Base-by-base conservation (phyloP, 345 rosid genomes). In the Eutrema heterophyllum region DNA sequence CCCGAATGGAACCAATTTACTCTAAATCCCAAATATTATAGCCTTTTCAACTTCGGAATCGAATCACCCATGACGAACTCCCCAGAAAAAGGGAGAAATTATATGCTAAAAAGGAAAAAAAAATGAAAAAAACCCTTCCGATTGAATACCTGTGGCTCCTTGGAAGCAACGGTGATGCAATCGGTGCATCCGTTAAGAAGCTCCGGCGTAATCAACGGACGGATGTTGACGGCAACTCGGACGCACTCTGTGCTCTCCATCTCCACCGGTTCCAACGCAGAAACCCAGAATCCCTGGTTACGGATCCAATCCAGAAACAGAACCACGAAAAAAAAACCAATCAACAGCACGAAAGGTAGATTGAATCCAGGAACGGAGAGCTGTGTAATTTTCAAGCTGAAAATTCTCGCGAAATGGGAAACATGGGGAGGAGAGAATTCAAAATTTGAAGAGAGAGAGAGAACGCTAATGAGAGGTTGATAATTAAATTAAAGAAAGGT, bases 151-250 rank as follows among this genome's bases (percentile, higher is more conserved):
- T 95, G 97, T 21, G 99, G 97, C 70, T 92, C 95, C 1, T 93
- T 92, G 1, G 93, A 93, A 15, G 83, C 82, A 5, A 92, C 84
- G 29, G 92, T 85, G 81, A 92, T 90, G 81, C 97, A 92, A 83
- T 95, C 98, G 1, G 92, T 87, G 48, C 96, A 90, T 21, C 98
- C 99, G 52, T 79, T 80, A 11, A 88, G 81, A 76, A 95, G 97
- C 86, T 95, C 99, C 9, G 89, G 72, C 5, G 97, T 92, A 69
- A 95, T 95, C 57, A 92, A 63, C 39, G 99, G 98, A 0, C 99
- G 87, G 13, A 95, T 83, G 35, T 95, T 92, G 38, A 95, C 97
- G 0, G 99, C 98, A 15, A 95, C 98, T 57, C 85, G 82, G 27
- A 95, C 99, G 64, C 88, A 87, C 78, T 84, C 89, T 6, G 85